These are phyloP conservation scores for Sporothrix pallida DNA, from an alignment of 2,329 filamentous ascomycete species.

Conservation along the genomic window DNA sequence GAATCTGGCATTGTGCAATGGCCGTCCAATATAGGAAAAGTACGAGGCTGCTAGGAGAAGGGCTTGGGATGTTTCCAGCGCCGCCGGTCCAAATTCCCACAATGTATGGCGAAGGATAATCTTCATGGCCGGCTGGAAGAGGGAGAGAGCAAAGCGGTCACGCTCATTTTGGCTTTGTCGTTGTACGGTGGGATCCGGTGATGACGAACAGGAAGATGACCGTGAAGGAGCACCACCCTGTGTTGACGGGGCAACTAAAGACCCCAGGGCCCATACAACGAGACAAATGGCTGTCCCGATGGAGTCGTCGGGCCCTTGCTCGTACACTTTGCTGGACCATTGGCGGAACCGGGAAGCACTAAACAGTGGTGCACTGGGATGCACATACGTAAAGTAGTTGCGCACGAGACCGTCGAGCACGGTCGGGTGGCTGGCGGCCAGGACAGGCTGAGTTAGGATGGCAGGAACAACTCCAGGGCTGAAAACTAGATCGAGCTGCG, in stretches of 20 bases:
- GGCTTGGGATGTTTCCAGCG: constrained; percentile 45
- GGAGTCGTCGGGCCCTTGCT: constrained; percentile 38
- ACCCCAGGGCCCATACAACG: constrained; percentile 47
- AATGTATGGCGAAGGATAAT: constrained; percentile 45
- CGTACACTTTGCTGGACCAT: constrained; percentile 43
- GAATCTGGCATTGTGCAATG: constrained; percentile 48
- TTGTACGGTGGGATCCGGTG: background rate
- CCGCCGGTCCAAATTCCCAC: constrained; percentile 44
- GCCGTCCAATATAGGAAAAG: constrained; percentile 47
- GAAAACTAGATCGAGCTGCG: constrained; percentile 42
- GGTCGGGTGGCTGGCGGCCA: constrained; percentile 41
- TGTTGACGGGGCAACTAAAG: background rate
- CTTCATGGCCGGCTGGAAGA: constrained; percentile 47
- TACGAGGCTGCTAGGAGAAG: constrained; percentile 48
- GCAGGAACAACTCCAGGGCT: constrained; percentile 3
- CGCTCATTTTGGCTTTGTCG: constrained; percentile 33
- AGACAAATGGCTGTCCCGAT: constrained; percentile 47
- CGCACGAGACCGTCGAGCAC: constrained; percentile 42
- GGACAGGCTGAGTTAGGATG: background rate
- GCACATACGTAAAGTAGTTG: constrained; percentile 46
- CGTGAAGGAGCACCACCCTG: background rate
- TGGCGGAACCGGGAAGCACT: constrained; percentile 41
- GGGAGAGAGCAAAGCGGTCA: constrained; percentile 43
- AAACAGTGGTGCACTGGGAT: constrained; percentile 48
- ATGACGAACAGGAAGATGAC: background rate